Conservation (phyloP, 2,329 filamentous ascomycete species). For the Fusarium sarcochroum region DNA sequence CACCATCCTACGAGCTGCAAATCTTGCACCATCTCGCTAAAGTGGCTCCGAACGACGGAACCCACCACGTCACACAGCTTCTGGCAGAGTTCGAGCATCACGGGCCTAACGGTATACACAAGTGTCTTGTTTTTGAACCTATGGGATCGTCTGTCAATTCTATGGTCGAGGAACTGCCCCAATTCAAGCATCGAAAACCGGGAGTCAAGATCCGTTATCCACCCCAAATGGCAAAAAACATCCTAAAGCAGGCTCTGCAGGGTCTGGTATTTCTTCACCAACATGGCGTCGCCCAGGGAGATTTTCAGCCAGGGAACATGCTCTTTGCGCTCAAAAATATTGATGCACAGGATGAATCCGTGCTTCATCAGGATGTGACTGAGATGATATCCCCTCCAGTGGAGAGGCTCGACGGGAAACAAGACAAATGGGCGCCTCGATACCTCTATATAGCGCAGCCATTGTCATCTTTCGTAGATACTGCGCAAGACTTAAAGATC, state of each 20-base stretch:
- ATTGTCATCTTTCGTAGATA: not conserved
- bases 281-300: constrained; percentile 11
- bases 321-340: constrained; percentile 7
- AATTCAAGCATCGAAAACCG: constrained; percentile 9
- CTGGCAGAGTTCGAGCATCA: constrained; percentile 49
- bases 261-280: constrained; percentile 9
- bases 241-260: constrained; percentile 20
- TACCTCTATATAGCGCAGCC: constrained; percentile 21
- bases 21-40: constrained; percentile 23
- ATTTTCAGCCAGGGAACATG: constrained; percentile 27
- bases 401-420: constrained; percentile 18
- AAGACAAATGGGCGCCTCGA: constrained; percentile 21
- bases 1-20: constrained; percentile 31
- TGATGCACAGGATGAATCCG: not conserved
- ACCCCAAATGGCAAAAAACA: constrained; percentile 11
- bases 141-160: constrained; percentile 51
- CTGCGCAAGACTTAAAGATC: not conserved
- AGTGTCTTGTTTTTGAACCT: constrained; percentile 51
- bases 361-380: constrained; percentile 1
- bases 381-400: constrained; percentile 8
- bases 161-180: constrained; percentile 18
- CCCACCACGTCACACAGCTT: constrained; percentile 50
- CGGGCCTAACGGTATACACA: constrained; percentile 52
- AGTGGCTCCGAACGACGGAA: not conserved
- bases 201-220: constrained; percentile 25